Conservation (phyloP, 371 early-diverging fungal species). For the Rhizopus stolonifer region DNA sequence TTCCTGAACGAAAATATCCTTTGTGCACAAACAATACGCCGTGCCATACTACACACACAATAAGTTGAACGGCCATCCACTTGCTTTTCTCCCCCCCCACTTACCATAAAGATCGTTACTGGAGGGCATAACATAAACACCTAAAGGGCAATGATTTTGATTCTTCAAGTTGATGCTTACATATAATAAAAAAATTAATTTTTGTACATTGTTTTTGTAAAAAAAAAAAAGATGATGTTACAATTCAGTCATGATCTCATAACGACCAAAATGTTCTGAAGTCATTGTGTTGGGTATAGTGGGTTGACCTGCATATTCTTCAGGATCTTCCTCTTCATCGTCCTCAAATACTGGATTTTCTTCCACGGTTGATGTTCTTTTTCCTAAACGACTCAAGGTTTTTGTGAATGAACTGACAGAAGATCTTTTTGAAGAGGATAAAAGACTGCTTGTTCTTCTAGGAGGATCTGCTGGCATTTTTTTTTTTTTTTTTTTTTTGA, state of each 20-base stretch:
- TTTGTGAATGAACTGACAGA: conserved; percentile 15
- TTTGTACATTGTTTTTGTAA: neutral
- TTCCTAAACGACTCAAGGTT: conserved; percentile 12
- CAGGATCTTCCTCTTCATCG: conserved; percentile 22
- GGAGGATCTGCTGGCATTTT: too few relatives aligned
- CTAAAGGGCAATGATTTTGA: conserved; percentile 77
- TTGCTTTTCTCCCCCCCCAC: too few relatives aligned
- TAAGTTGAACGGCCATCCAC: too few relatives aligned
- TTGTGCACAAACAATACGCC: conserved; percentile 85
- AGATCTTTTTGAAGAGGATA: conserved; percentile 8
- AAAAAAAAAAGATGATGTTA: conserved; percentile 17
- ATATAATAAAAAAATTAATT: conserved; percentile 2
- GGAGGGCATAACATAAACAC: conserved; percentile 81
- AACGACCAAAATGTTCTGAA: conserved; percentile 36
- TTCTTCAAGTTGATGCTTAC: conserved; percentile 72
- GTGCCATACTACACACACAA: conserved; percentile 83
- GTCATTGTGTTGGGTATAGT: conserved; percentile 17
- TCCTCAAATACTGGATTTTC: neutral
- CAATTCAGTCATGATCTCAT: conserved; percentile 66
- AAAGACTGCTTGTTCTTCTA: conserved; percentile 20
- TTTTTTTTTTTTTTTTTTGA: too few relatives aligned
- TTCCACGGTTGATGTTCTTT: conserved; percentile 4
- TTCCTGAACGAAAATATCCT: conserved; percentile 90
- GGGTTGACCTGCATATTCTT: conserved; percentile 15
- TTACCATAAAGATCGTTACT: conserved; percentile 64